Percentiles rank a stretch among this genome's conserved stretches.
Evolutionary conservation across 2,329 filamentous ascomycete species (phyloP).

Genomic region (Cladosporium sp.): DNA sequence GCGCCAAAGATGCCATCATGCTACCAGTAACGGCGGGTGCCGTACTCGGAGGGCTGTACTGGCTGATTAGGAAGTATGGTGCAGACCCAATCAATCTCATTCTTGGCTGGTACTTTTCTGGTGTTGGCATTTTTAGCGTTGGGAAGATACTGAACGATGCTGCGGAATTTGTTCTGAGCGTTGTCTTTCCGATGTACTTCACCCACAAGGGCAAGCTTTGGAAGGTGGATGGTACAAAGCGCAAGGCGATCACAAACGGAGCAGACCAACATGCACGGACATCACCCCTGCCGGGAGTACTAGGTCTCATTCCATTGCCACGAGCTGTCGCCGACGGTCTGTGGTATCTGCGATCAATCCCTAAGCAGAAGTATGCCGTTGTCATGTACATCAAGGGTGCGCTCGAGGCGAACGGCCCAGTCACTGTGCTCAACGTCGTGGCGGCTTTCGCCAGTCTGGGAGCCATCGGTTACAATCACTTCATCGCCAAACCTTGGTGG

Average conservation of each 20-base stretch:
- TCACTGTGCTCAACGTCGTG: slow-evolving; percentile 49
- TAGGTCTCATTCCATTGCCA: slow-evolving; percentile 44
- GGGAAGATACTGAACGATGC: slow-evolving; percentile 67
- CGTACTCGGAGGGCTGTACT: slow-evolving; percentile 71
- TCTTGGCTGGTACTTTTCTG: slow-evolving; percentile 74
- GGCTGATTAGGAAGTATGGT: slow-evolving; percentile 84
- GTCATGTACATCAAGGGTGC: slow-evolving; percentile 45
- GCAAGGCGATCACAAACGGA: slow-evolving; percentile 24
- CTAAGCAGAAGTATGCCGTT: slow-evolving; percentile 47
- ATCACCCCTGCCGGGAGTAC: slow-evolving; percentile 48
- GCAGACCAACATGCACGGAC: slow-evolving; percentile 14
- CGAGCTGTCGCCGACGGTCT: slow-evolving; percentile 29
- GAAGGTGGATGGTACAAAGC: slow-evolving; percentile 34
- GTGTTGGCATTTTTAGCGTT: slow-evolving; percentile 71
- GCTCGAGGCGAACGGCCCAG: slow-evolving; percentile 41
- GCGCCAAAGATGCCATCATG: slow-evolving; percentile 73
- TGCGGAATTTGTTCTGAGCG: slow-evolving; percentile 56
- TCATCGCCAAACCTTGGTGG: slow-evolving; percentile 57
- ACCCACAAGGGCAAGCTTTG: slow-evolving; percentile 45
- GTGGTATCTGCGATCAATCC: slow-evolving; percentile 45
- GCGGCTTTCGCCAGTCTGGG: slow-evolving; percentile 50
- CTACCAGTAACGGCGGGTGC: slow-evolving; percentile 73
- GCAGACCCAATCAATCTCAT: slow-evolving; percentile 75
- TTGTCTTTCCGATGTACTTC: slow-evolving; percentile 71
- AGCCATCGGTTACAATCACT: slow-evolving; percentile 58